Conservation (phyloP, 768 basidiomycete genomes). For the Termitomyces eurrhizus region DNA sequence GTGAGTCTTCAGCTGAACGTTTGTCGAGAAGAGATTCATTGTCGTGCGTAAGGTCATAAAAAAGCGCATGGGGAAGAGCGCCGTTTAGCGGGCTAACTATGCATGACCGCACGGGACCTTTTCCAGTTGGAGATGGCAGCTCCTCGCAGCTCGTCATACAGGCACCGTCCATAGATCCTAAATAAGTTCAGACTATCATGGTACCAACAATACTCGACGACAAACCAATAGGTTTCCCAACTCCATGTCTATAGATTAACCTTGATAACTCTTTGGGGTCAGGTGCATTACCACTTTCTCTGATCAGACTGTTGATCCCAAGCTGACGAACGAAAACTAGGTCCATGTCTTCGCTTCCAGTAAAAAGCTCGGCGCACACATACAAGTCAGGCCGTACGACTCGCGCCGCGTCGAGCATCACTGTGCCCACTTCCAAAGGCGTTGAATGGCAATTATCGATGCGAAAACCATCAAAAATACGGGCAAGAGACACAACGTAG, state of each 20-base stretch:
- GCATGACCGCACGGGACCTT: slow-evolving; percentile 72
- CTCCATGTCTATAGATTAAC: slow-evolving; percentile 82
- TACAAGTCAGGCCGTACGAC: slow-evolving; percentile 90
- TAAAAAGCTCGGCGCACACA: slow-evolving; percentile 95
- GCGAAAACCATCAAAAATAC: slow-evolving; percentile 90
- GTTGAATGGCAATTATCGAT: slow-evolving; percentile 99
- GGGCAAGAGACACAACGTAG: slow-evolving; percentile 80
- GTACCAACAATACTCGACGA: slow-evolving; percentile 2
- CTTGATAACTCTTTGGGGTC: slow-evolving; percentile 90
- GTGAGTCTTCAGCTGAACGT: slow-evolving; percentile 88
- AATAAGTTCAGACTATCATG: background rate
- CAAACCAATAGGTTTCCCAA: slow-evolving; percentile 90
- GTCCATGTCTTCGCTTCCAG: slow-evolving; percentile 93
- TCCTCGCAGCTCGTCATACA: slow-evolving; percentile 78
- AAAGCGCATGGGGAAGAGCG: slow-evolving; percentile 84
- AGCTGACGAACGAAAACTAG: slow-evolving; percentile 85
- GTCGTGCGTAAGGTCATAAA: slow-evolving; percentile 97
- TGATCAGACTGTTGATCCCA: slow-evolving; percentile 89
- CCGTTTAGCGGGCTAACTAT: slow-evolving; percentile 79
- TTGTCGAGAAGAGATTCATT: slow-evolving; percentile 92
- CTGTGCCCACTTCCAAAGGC: slow-evolving; percentile 93
- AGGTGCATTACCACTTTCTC: slow-evolving; percentile 91
- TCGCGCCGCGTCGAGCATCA: slow-evolving; percentile 88
- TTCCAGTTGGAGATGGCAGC: slow-evolving; percentile 77
- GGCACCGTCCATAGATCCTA: slow-evolving; percentile 91